Evolutionary conservation across 805 yeast species (phyloP).

Genomic region (Cyberlindnera veronae): DNA sequence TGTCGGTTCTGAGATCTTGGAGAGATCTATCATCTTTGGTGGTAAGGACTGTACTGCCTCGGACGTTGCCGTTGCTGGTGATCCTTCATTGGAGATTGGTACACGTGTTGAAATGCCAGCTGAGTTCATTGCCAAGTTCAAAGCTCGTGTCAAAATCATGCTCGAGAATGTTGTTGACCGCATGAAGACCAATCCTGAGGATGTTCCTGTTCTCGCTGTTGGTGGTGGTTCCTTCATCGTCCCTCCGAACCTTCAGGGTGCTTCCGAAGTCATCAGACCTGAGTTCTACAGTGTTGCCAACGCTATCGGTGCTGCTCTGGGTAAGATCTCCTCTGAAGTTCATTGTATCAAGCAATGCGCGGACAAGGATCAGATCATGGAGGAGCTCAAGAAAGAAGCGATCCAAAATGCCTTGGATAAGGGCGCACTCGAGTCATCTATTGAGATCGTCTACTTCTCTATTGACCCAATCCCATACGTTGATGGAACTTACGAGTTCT

Average conservation of each 20-base stretch:
- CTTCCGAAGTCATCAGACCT: conserved; percentile 40
- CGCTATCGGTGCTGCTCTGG: conserved; percentile 50
- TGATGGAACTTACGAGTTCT: conserved; percentile 26
- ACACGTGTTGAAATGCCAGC: not conserved
- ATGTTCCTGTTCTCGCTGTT: conserved; percentile 41
- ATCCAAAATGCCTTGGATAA: conserved; percentile 21
- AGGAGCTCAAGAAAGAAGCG: conserved; percentile 23
- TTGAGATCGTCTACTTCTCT: conserved; percentile 25
- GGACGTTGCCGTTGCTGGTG: conserved; percentile 32
- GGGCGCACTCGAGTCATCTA: conserved; percentile 27
- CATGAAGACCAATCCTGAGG: conserved; percentile 43
- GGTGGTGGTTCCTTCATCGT: conserved; percentile 50
- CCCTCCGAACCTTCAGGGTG: conserved; percentile 37
- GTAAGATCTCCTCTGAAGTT: conserved; percentile 34
- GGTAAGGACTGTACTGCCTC: conserved; percentile 40
- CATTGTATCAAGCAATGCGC: conserved; percentile 9
- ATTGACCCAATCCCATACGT: conserved; percentile 32
- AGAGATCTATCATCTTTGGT: conserved; percentile 38
- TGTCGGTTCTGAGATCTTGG: conserved; percentile 36
- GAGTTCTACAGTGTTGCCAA: conserved; percentile 42
- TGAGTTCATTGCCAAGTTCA: conserved; percentile 15
- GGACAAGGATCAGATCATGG: conserved; percentile 19
- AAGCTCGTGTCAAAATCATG: conserved; percentile 18
- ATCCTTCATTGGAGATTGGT: conserved; percentile 12
- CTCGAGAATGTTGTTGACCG: conserved; percentile 40